Percentiles rank a stretch among this genome's conserved stretches.
These are phyloP conservation scores for Alnus glutinosa DNA, from an alignment of 306 rosid genomes.

Conservation along the genomic window DNA sequence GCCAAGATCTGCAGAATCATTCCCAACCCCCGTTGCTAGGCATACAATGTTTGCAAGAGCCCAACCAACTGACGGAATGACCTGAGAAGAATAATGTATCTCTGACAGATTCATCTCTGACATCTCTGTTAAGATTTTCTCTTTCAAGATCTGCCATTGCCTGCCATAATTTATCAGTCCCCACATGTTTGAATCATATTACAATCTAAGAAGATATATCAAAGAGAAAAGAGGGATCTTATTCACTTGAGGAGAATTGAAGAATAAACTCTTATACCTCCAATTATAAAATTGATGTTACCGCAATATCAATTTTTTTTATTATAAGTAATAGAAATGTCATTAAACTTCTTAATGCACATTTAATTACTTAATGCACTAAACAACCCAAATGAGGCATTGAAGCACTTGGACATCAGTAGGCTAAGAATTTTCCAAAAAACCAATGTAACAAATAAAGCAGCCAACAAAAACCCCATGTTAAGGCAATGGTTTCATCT, in stretches of 20 bases:
- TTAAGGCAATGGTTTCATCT: background rate
- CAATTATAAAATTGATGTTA: background rate
- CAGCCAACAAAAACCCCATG: background rate
- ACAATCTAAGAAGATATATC: slow-evolving; percentile 18
- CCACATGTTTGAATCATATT: slow-evolving; percentile 51
- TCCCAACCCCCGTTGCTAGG: slow-evolving; percentile 61
- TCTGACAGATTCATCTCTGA: slow-evolving; percentile 51
- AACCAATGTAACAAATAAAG: background rate
- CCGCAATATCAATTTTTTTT: background rate
- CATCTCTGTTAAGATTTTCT: slow-evolving; percentile 62
- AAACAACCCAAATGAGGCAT: background rate
- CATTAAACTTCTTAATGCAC: background rate
- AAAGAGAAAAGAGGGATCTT: background rate
- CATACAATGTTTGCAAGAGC: slow-evolving; percentile 77
- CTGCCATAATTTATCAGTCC: slow-evolving; percentile 94
- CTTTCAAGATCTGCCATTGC: slow-evolving; percentile 91
- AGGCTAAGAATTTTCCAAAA: background rate
- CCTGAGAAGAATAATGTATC: slow-evolving; percentile 43
- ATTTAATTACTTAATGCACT: background rate
- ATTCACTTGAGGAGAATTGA: slow-evolving; percentile 8
- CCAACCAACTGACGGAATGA: slow-evolving; percentile 88
- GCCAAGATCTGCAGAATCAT: slow-evolving; percentile 48
- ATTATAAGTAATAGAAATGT: background rate
- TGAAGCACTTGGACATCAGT: background rate
- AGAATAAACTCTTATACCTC: background rate